Conservation (phyloP, 345 rosid species). For the Eucalyptus curtisii region DNA sequence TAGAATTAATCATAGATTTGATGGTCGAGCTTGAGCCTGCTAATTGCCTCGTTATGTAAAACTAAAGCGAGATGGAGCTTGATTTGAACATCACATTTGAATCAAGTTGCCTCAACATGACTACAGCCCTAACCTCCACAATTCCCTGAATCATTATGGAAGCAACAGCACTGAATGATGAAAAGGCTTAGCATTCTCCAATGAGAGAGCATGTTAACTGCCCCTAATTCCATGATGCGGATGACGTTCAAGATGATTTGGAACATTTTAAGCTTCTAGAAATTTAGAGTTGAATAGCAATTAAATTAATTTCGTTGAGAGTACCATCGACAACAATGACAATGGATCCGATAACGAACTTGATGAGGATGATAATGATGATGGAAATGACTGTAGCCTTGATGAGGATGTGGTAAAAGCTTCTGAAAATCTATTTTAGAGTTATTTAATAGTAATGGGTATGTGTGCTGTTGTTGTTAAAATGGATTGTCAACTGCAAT, state of each 20-base stretch:
- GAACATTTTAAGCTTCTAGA: not conserved
- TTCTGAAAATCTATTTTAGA: not conserved
- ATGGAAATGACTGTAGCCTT: not conserved
- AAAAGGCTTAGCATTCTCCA: not conserved
- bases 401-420: not conserved
- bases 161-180: not conserved
- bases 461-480: not conserved
- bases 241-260: not conserved
- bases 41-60: not conserved
- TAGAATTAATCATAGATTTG: not conserved
- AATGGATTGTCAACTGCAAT: not conserved
- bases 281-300: not conserved
- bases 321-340: not conserved
- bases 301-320: not conserved
- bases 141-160: not conserved
- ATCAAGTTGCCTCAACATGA: not conserved
- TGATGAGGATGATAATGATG: not conserved
- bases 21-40: not conserved
- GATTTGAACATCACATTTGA: not conserved
- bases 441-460: not conserved
- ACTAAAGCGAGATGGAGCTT: not conserved
- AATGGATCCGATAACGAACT: not conserved
- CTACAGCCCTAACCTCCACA: not conserved
- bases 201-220: not conserved
- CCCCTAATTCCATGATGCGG: not conserved